Base-by-base conservation (phyloP, 1,284 basidiomycete species). In the Rhodotorula sp. region DNA sequence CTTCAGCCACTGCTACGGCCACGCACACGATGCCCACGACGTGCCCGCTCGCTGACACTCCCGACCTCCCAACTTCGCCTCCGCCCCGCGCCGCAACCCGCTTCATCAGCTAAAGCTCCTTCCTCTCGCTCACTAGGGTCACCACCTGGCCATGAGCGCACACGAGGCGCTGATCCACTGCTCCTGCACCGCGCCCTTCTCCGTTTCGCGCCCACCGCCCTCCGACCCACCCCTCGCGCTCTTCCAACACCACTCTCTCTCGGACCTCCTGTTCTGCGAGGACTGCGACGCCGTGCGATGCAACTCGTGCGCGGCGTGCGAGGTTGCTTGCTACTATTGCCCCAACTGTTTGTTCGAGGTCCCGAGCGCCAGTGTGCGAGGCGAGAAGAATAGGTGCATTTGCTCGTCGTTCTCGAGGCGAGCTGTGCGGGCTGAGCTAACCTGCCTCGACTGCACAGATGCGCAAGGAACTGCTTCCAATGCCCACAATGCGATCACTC, bases 281-380 rank as follows among this genome's bases (percentile, higher is more conserved):
- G 95, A 98, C 84, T 99, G 96, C 81, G 94, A 98, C 80, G 88
- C 90, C 2, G 87, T 99, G 53, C 84, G 94, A 64, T 99, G 96
- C 79, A 90, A 94, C 78, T 86, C 88, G 74, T 99, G 96, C 77
- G 91, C 96, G 13, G 86, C 88, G 8, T 83, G 92, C 62, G 96
- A 99, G 85, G 89, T 98, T 78, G 91, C 92, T 78, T 91, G 91
- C 63, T 98, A 97, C 81, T 98, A 92, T 80, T 99, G 96, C 78
- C 96, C 96, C 30, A 94, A 95, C 80, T 99, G 96, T 80, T 84
- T 98, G n/a, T 99, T 99, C 80, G 96, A 99, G 77, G 95, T 99
- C 7, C 96, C 95, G 0, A 91, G 89, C 77, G 94, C 96, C 4
- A 95, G 92, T 77, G 94, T 99, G 13, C 86, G 94, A 70, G 92